A percentile compares a stretch with the other conserved stretches of the same genome.
phyloP scores from a whole-genome alignment of 768 basidiomycete species.

The Mycena haematopus region DNA sequence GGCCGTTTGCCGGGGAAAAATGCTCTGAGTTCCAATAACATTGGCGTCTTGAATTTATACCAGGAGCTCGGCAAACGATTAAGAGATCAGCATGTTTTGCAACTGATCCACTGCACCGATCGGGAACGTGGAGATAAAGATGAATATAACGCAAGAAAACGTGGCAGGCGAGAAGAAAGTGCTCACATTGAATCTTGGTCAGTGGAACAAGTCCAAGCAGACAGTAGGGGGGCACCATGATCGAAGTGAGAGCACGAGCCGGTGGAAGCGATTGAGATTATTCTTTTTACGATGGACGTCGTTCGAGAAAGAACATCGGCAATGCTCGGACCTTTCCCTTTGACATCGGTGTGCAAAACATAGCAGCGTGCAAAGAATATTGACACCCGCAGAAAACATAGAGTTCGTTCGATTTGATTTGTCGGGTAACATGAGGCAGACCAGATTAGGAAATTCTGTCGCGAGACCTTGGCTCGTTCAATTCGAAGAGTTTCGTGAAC shows the following conservation, averaged over 20 bases:
- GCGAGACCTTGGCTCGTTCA: constrained; percentile 56
- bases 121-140: constrained; percentile 84
- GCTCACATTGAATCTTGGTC: constrained; percentile 65
- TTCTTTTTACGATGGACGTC: constrained; percentile 35
- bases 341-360: constrained; percentile 24
- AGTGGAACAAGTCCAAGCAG: constrained; percentile 78
- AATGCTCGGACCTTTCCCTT: constrained; percentile 26
- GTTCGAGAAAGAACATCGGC: constrained; percentile 29
- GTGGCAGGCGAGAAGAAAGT: constrained; percentile 74
- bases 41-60: constrained; percentile 61
- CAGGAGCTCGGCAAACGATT: constrained; percentile 53
- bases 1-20: constrained; percentile 37
- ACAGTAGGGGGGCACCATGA: constrained; percentile 63
- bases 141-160: constrained; percentile 68
- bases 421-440: constrained; percentile 44
- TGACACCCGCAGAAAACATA: constrained; percentile 29
- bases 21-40: constrained; percentile 38
- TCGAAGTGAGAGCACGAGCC: constrained; percentile 72
- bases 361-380: constrained; percentile 22
- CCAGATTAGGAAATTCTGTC: constrained; percentile 64
- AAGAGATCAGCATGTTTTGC: constrained; percentile 46
- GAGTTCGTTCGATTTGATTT: constrained; percentile 27
- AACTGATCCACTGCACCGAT: constrained; percentile 64
- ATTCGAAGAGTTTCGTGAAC: constrained; percentile 55
- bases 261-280: constrained; percentile 55